phyloP scores from a whole-genome alignment of 495 filamentous ascomycete species.

The Xylaria intraflava region DNA sequence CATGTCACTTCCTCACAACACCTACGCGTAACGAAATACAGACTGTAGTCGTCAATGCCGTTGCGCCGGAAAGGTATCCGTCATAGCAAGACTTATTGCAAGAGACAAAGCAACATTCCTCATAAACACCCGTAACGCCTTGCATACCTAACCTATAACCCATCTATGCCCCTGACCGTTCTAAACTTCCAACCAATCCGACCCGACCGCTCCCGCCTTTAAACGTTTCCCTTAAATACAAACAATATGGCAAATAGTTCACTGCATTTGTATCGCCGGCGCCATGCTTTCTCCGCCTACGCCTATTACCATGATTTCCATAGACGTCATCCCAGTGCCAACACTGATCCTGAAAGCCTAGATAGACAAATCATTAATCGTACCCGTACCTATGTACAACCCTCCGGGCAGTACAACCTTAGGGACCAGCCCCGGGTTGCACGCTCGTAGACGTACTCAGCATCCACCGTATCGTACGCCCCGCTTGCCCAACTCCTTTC shows the following conservation, averaged over 20 bases:
- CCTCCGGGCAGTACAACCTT: background rate
- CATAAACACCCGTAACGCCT: too few species aligned
- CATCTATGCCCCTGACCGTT: too few species aligned
- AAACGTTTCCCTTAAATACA: background rate
- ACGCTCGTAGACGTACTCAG: slow-evolving; percentile 8
- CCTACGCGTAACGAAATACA: too few species aligned
- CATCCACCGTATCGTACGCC: slow-evolving; percentile 46
- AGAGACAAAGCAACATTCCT: too few species aligned
- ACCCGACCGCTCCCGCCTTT: too few species aligned
- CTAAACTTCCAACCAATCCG: too few species aligned
- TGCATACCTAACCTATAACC: too few species aligned
- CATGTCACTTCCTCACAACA: too few species aligned
- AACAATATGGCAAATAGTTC: background rate
- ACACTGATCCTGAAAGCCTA: slow-evolving; percentile 1
- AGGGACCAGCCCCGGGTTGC: slow-evolving; percentile 7
- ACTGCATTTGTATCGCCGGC: slow-evolving; percentile 2
- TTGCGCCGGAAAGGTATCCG: too few species aligned
- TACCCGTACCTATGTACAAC: slow-evolving; percentile 2
- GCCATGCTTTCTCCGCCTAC: background rate
- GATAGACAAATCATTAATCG: background rate
- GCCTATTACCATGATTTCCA: background rate
- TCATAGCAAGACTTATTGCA: too few species aligned
- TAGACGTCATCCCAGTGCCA: too few species aligned
- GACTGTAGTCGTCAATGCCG: too few species aligned
- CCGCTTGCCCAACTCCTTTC: slow-evolving; percentile 52